Conservation (phyloP, 495 filamentous ascomycete species). For the Clavariopsis aquatica region DNA sequence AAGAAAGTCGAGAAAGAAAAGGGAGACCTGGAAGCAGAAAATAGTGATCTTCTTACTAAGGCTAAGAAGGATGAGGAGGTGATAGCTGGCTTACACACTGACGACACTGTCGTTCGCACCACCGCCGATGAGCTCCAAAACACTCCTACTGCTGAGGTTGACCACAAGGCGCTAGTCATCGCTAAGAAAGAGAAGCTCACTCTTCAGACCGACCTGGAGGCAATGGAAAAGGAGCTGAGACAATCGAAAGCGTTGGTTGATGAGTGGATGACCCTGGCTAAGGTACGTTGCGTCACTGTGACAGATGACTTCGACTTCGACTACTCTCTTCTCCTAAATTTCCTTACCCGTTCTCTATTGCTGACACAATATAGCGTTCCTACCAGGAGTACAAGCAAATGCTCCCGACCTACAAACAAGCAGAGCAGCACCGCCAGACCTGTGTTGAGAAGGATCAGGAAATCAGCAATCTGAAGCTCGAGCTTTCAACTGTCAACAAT, state of each 20-base stretch:
- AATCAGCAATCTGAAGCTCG: not conserved
- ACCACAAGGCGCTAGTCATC: not conserved
- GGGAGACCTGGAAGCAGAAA: too few relatives aligned
- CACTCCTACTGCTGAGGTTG: not conserved
- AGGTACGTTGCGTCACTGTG: constrained; percentile 3
- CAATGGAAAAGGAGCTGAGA: not conserved
- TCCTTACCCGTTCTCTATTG: not conserved
- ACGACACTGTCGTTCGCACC: too few relatives aligned
- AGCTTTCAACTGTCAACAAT: not conserved
- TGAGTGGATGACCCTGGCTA: not conserved
- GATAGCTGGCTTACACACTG: too few relatives aligned
- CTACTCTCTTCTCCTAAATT: too few relatives aligned
- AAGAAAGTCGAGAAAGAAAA: too few relatives aligned
- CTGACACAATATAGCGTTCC: constrained; percentile 5
- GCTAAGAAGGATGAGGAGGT: too few relatives aligned
- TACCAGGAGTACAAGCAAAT: constrained; percentile 15
- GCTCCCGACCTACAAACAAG: constrained; percentile 6
- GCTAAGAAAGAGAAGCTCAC: not conserved
- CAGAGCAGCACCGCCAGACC: not conserved
- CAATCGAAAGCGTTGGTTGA: not conserved
- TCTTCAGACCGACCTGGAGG: not conserved
- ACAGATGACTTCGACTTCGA: too few relatives aligned
- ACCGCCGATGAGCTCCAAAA: not conserved
- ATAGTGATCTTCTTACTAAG: too few relatives aligned
- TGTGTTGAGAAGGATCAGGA: not conserved